phyloP scores from a whole-genome alignment of 768 basidiomycete genomes.

The Amanita rubescens region DNA sequence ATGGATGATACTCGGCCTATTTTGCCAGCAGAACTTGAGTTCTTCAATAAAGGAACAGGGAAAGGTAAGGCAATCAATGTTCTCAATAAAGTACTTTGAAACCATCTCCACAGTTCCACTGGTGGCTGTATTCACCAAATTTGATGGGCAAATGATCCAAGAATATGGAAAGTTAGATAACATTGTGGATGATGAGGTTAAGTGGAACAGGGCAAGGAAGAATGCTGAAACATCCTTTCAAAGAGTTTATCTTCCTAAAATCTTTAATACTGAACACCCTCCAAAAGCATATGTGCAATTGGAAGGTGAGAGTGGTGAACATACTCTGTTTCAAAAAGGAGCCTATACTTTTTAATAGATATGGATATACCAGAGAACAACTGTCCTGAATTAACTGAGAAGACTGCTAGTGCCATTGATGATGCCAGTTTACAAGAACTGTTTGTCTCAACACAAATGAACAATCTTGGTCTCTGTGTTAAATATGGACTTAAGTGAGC shows the following conservation, averaged over 20 bases:
- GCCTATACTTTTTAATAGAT: slow-evolving; percentile 10
- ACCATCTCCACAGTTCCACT: slow-evolving; percentile 25
- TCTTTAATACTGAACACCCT: slow-evolving; percentile 10
- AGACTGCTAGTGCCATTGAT: slow-evolving; percentile 8
- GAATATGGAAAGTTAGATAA: slow-evolving; percentile 9
- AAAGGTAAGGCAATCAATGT: slow-evolving; percentile 3
- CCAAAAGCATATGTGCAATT: slow-evolving; percentile 14
- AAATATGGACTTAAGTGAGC: slow-evolving; percentile 3
- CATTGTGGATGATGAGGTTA: not conserved
- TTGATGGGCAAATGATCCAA: slow-evolving; percentile 21
- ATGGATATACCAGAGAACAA: slow-evolving; percentile 13
- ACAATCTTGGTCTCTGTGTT: slow-evolving; percentile 13
- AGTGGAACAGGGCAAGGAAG: slow-evolving; percentile 6
- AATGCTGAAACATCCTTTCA: slow-evolving; percentile 13
- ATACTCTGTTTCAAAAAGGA: not conserved
- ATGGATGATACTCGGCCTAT: not conserved
- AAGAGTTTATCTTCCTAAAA: slow-evolving; percentile 10
- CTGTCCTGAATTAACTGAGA: slow-evolving; percentile 12
- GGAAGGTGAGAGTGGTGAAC: slow-evolving; percentile 9
- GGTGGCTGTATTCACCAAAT: slow-evolving; percentile 31
- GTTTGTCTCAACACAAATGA: slow-evolving; percentile 14
- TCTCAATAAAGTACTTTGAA: not conserved
- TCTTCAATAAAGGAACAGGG: not conserved
- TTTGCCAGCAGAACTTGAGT: not conserved
- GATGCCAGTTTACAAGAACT: slow-evolving; percentile 12